These are phyloP conservation scores for Diutina ranongensis DNA, from an alignment of 1,139 yeast genomes.

Conservation along the genomic window DNA sequence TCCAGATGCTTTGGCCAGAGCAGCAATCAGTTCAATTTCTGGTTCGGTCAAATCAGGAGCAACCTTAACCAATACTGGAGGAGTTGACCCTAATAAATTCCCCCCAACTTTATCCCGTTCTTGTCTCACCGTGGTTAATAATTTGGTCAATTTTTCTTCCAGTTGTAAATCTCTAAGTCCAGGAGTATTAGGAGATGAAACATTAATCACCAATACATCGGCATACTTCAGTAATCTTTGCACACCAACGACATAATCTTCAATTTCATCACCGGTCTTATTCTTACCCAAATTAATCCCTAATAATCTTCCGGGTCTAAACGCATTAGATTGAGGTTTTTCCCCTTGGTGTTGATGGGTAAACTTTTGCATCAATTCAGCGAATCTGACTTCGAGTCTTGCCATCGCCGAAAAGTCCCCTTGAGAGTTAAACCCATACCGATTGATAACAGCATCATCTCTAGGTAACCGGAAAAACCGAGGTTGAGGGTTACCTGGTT, in stretches of 20 bases:
- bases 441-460: slow-evolving; percentile 84
- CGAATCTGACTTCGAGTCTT: slow-evolving; percentile 50
- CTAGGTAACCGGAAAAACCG: slow-evolving; percentile 76
- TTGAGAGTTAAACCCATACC: slow-evolving; percentile 88
- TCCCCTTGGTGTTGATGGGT: slow-evolving; percentile 14
- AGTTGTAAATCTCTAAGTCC: slow-evolving; percentile 81
- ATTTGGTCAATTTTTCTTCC: slow-evolving; percentile 57
- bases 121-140: slow-evolving; percentile 52
- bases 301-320: slow-evolving; percentile 52
- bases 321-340: slow-evolving; percentile 37
- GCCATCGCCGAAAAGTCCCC: slow-evolving; percentile 74
- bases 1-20: slow-evolving; percentile 62
- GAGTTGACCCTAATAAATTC: slow-evolving; percentile 33
- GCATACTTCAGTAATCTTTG: slow-evolving; percentile 71
- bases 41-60: slow-evolving; percentile 86
- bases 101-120: slow-evolving; percentile 40
- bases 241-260: slow-evolving; percentile 81
- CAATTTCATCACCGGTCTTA: slow-evolving; percentile 80
- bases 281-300: slow-evolving; percentile 88
- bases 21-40: slow-evolving; percentile 76
- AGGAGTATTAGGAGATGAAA: slow-evolving; percentile 95
- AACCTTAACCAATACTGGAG: slow-evolving; percentile 79
- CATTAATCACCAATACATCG: slow-evolving; percentile 81
- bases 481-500: slow-evolving; percentile 89
- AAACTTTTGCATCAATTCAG: slow-evolving; percentile 15